Evolutionary conservation across 179 eudicot species (phyloP), one percentile per base, ranked within the genome.

Genomic region (Actinidia chinensis): DNA sequence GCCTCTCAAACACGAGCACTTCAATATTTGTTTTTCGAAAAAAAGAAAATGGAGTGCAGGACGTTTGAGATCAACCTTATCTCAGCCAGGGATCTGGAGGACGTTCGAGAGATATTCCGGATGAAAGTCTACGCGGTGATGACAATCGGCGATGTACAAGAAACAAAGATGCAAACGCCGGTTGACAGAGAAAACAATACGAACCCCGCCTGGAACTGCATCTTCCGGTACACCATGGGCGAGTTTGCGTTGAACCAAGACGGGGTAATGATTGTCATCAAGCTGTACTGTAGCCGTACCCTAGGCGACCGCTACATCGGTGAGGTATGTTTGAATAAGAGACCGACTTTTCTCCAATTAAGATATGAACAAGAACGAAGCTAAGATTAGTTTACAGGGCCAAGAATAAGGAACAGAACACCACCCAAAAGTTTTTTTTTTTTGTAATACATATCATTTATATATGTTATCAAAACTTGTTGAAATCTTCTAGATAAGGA

Each of bases 111-210:
- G 71, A 3, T 75, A 28, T 78, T 74, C 73, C 81, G 70, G 33
- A 82, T 85, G 87, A 85, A 85, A 52, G 85, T 85, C 18, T 85
- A 85, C 22, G 87, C 87, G 28, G 67, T 43, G 81, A 75, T 82
- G 40, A 46, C 47, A 13, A 61, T 78, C 18, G 70, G 46, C 6
- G 60, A 52, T 10, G n/a, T 36, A 33, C 63, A 25, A 51, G 22
- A 72, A 23, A 46, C 72, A 1, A 44, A 72, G 51, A 60, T 50
- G 33, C 48, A 72, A 51, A 79, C 77, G 47, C 71, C 71, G 8
- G 76, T 40, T 15, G 81, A 72, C 58, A 72, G 51, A 33, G 69
- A 71, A 51, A 55, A 66, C 10, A 63, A 72, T 58, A 64, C 46
- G 0, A 48, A 79, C 20, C 81, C 81, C 1, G 72, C 61, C 4